These are phyloP conservation scores for Shiraia sp. DNA, from an alignment of 2,329 filamentous ascomycete genomes.

Conservation along the genomic window DNA sequence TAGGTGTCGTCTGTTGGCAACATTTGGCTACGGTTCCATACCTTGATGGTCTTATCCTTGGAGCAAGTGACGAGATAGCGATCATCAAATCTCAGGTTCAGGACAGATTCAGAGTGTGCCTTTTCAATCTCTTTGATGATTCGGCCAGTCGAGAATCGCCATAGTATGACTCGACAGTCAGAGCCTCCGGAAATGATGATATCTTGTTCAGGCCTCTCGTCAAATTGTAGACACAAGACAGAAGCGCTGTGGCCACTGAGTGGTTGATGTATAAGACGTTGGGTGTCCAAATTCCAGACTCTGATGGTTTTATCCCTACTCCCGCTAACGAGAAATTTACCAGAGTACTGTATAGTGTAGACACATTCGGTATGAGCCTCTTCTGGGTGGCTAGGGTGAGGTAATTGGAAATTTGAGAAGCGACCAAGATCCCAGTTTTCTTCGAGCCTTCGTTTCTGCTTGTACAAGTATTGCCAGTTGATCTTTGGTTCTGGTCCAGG, in stretches of 20 bases:
- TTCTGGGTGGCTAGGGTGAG: constrained; percentile 75
- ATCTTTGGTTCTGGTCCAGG: constrained; percentile 60
- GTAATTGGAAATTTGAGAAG: constrained; percentile 85
- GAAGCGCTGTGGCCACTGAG: constrained; percentile 79
- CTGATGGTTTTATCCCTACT: constrained; percentile 87
- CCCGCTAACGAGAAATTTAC: constrained; percentile 86
- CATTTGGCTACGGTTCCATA: constrained; percentile 76
- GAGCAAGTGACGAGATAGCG: constrained; percentile 93
- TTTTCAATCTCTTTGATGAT: constrained; percentile 73
- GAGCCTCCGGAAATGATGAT: constrained; percentile 95
- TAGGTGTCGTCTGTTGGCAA: constrained; percentile 46
- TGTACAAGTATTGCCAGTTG: constrained; percentile 94
- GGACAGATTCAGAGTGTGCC: constrained; percentile 86
- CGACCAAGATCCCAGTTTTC: constrained; percentile 87
- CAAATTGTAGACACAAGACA: constrained; percentile 93
- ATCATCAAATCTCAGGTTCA: constrained; percentile 91
- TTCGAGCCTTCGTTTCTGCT: constrained; percentile 81
- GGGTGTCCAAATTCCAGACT: constrained; percentile 86
- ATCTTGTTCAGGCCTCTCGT: constrained; percentile 83
- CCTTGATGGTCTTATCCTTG: constrained; percentile 95
- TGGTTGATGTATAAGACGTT: constrained; percentile 74
- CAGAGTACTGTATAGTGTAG: constrained; percentile 88
- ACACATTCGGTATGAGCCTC: constrained; percentile 93
- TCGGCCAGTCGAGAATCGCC: constrained; percentile 89
- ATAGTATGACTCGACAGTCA: constrained; percentile 86